Base-by-base conservation (phyloP, 1,284 basidiomycete species). In the Ceratobasidium sp. region DNA sequence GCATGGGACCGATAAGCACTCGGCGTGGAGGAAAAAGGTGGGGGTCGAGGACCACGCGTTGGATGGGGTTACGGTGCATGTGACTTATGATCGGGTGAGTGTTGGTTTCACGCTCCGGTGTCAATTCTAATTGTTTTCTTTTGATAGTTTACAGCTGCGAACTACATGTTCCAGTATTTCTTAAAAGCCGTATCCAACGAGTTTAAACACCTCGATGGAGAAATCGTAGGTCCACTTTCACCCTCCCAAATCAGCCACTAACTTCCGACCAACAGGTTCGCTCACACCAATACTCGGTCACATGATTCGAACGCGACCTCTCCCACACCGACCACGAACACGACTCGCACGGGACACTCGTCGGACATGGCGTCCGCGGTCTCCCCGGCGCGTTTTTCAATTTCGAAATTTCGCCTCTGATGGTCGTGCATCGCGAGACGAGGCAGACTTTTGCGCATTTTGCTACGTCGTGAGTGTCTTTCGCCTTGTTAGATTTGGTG, bases 111-210 rank as follows among this genome's bases (percentile, higher is more conserved):
- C 19, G 65, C 6, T 51, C 49, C 79, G 29, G 34, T 49, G 19
- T 52, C 6, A 11, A n/a, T n/a, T 5, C 32, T 37, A 13, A 37
- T 29, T 74, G 57, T 34, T 71, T 76, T 34, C 37, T 46, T 22
- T 7, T 54, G 49, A 25, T 79, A 92, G 90, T 92, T 92, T 1
- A 84, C 82, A 78, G 90, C 90, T 84, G 85, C 91, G 43, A 88
- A 93, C 79, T 96, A 94, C 82, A 95, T 96, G 95, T 97, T 95
- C 88, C 95, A 96, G 82, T 97, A 99, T 85, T 99, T 98, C 90
- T 87, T 99, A 82, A 99, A 99, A 84, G 96, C 98, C 61, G 96
- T 98, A 49, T 95, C 95, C 8, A 98, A 96, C 0, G 91, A 93
- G 82, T 98, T 97, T 86, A 88, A 90, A 78, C 92, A 92, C 43